A percentile compares a stretch with the other conserved stretches of the same genome.
Evolutionary conservation across 163 green algal genomes (phyloP).

Genomic region (Scenedesmus sp.): DNA sequence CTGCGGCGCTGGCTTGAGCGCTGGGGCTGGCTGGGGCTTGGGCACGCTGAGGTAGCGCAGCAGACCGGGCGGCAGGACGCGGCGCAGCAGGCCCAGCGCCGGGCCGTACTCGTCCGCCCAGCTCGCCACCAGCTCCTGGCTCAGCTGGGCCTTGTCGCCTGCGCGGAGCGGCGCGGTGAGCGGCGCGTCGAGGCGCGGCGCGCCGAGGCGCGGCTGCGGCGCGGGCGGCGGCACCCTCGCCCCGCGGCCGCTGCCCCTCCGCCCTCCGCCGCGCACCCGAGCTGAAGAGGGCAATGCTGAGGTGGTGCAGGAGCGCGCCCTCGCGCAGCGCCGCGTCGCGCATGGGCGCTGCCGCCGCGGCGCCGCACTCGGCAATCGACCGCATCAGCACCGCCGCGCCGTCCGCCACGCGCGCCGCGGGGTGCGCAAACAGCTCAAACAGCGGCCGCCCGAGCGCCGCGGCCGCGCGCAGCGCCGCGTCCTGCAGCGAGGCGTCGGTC

Average conservation of each 20-base stretch:
- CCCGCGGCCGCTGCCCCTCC: no score
- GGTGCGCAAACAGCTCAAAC: constrained; percentile 84
- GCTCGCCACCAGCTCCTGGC: constrained; percentile 77
- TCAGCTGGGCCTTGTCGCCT: constrained; percentile 46
- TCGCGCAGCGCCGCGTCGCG: constrained; percentile 81
- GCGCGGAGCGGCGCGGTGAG: neutral
- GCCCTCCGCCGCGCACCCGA: constrained; percentile 8
- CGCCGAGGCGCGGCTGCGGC: no score
- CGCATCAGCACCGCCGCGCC: constrained; percentile 82
- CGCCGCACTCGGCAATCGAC: constrained; percentile 75
- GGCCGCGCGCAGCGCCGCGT: constrained; percentile 61
- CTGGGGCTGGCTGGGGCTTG: neutral
- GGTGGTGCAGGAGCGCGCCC: constrained; percentile 83
- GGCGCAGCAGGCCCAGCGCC: constrained; percentile 74
- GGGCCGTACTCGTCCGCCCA: constrained; percentile 82
- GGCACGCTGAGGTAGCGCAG: constrained; percentile 71
- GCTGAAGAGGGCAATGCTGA: constrained; percentile 65
- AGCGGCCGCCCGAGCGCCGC: constrained; percentile 74
- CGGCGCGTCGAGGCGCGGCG: no score
- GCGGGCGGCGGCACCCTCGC: no score
- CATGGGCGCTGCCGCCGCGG: constrained; percentile 77
- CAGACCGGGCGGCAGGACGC: constrained; percentile 79
- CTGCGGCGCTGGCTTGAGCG: no score
- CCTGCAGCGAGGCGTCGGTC: constrained; percentile 65
- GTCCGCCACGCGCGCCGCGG: constrained; percentile 70